Conservation (phyloP, 2,329 filamentous ascomycete species). For the Verticillium nonalfalfae region DNA sequence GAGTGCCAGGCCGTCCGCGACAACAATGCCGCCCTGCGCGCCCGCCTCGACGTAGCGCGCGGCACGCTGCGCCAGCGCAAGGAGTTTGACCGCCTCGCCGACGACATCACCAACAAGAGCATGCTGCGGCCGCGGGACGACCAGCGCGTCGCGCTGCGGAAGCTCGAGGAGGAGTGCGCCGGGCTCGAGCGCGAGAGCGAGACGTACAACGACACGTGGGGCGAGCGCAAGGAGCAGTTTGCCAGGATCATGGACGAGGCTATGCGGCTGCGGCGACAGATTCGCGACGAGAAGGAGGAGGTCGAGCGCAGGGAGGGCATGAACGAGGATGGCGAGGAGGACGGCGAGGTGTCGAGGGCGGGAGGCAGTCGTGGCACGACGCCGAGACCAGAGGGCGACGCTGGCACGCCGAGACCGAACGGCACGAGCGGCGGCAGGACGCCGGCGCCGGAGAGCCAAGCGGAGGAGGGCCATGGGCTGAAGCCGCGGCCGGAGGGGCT, state of each 20-base stretch:
- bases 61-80: constrained; percentile 72
- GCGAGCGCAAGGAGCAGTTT: constrained; percentile 79
- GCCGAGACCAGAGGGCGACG: constrained; percentile 38
- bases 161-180: constrained; percentile 81
- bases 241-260: constrained; percentile 85
- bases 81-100: constrained; percentile 80
- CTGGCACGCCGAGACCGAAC: constrained; percentile 16
- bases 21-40: constrained; percentile 64
- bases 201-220: constrained; percentile 77
- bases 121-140: constrained; percentile 78
- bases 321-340: constrained; percentile 60
- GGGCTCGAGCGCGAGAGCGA: constrained; percentile 80
- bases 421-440: constrained; percentile 24
- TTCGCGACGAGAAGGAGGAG: constrained; percentile 93
- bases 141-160: constrained; percentile 68
- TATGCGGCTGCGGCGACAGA: constrained; percentile 76
- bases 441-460: constrained; percentile 19
- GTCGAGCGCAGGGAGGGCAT: constrained; percentile 82
- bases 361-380: constrained; percentile 27
- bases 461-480: constrained; percentile 21
- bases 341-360: constrained; percentile 35
- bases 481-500: constrained; percentile 8
- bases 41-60: constrained; percentile 71
- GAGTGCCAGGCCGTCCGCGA: constrained; percentile 74
- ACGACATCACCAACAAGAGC: constrained; percentile 74